phyloP scores from a whole-genome alignment of 495 filamentous ascomycete species.

The Glarea lozoyensis region DNA sequence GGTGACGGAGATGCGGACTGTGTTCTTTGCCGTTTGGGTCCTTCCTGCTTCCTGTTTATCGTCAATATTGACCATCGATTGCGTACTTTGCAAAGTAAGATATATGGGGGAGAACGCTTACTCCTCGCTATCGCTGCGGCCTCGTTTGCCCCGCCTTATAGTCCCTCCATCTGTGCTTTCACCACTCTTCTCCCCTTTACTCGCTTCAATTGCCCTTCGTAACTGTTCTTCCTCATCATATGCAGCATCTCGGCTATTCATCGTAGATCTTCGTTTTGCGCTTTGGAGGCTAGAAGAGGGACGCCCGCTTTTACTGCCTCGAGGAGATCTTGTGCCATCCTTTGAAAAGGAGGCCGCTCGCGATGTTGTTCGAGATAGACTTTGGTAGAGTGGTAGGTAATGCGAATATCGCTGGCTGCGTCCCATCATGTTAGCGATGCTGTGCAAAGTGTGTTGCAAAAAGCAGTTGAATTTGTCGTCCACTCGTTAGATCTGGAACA shows the following conservation, averaged over 20 bases:
- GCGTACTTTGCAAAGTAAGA: too few species aligned
- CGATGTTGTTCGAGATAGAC: conserved; percentile 32
- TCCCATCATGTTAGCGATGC: conserved; percentile 18
- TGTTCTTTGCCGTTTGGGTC: conserved; percentile 61
- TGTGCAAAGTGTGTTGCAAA: conserved; percentile 1
- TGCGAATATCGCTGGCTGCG: conserved; percentile 46
- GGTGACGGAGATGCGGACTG: conserved; percentile 61
- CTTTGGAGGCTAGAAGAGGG: conserved; percentile 33
- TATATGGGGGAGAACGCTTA: too few species aligned
- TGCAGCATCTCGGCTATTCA: conserved; percentile 93
- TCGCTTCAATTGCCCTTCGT: conserved; percentile 86
- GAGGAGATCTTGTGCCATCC: conserved; percentile 40
- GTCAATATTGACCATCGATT: too few species aligned
- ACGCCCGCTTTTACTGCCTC: conserved; percentile 40
- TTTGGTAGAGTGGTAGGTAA: conserved; percentile 43
- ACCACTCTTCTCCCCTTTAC: conserved; percentile 58
- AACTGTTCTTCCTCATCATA: conserved; percentile 93
- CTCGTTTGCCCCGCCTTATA: conserved; percentile 62
- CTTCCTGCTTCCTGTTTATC: conserved; percentile 35
- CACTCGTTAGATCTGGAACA: conserved; percentile 9
- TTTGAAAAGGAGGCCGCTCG: conserved; percentile 51
- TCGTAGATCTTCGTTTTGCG: conserved; percentile 86
- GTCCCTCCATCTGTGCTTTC: conserved; percentile 39
- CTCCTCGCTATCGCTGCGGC: conserved; percentile 89
- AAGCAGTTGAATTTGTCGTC: conserved; percentile 7